Percentiles rank a stretch among this genome's conserved stretches.
Evolutionary conservation across 768 basidiomycete genomes (phyloP).

Genomic region (Candolleomyces efflorescens): DNA sequence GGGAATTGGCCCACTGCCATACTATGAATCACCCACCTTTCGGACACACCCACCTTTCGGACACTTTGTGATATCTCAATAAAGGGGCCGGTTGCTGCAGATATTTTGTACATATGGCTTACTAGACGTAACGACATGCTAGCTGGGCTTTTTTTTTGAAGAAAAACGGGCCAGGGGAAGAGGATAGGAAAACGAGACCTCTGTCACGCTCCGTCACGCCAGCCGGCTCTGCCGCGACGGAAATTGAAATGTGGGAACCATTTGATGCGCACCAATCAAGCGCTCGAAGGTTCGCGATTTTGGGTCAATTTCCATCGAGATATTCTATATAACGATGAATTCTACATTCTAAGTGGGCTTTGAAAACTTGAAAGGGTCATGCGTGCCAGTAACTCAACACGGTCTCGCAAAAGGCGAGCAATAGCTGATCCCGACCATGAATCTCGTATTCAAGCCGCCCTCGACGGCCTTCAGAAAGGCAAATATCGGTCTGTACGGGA

Average conservation of each 20-base stretch:
- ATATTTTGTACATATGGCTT: background rate
- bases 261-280: background rate
- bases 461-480: background rate
- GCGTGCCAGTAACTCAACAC: no score
- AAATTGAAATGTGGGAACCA: background rate
- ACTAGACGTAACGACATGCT: no score
- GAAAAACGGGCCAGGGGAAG: background rate
- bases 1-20: background rate
- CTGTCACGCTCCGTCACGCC: background rate
- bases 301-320: no score
- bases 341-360: no score
- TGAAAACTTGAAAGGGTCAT: no score
- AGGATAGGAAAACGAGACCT: background rate
- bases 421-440: background rate
- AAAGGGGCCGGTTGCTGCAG: background rate
- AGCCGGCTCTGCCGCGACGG: background rate
- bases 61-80: background rate
- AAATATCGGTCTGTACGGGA: background rate
- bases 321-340: no score
- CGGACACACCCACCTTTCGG: background rate
- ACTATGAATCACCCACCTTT: background rate
- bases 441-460: background rate
- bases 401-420: background rate
- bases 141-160: background rate
- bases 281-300: no score